phyloP scores from a whole-genome alignment of 31 red algal species.

The Odonthalia washingtoniensis region DNA sequence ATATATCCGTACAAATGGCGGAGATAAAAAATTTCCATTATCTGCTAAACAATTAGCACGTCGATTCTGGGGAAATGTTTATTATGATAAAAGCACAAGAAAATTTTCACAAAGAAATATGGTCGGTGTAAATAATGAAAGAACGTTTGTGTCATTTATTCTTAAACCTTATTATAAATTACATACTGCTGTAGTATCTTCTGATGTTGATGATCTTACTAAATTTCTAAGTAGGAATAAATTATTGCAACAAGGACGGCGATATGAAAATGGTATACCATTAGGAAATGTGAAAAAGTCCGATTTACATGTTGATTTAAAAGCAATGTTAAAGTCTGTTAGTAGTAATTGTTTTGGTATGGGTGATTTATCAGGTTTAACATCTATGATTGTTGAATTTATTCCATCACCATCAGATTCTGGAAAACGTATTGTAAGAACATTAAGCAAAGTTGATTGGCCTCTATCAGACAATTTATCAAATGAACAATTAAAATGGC shows the following conservation, averaged over 20 bases:
- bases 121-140: constrained; percentile 18
- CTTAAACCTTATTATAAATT: constrained; percentile 96
- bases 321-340: constrained; percentile 47
- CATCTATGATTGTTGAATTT: constrained; percentile 53
- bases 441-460: neutral
- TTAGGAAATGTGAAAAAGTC: neutral
- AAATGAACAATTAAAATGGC: constrained; percentile 16
- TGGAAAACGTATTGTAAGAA: constrained; percentile 29
- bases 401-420: constrained; percentile 49
- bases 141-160: constrained; percentile 88
- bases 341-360: constrained; percentile 47
- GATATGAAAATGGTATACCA: neutral
- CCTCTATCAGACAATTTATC: neutral
- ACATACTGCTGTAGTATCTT: constrained; percentile 75
- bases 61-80: constrained; percentile 88
- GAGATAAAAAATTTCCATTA: constrained; percentile 34
- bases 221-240: constrained; percentile 59
- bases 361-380: constrained; percentile 62
- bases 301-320: constrained; percentile 42
- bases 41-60: constrained; percentile 56
- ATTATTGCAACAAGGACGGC: constrained; percentile 9
- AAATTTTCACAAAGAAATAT: constrained; percentile 53
- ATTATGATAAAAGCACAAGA: constrained; percentile 63
- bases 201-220: constrained; percentile 69
- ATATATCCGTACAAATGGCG: constrained; percentile 41